Conservation (phyloP, 805 yeast genomes). For the Teunomyces aglyptinius region DNA sequence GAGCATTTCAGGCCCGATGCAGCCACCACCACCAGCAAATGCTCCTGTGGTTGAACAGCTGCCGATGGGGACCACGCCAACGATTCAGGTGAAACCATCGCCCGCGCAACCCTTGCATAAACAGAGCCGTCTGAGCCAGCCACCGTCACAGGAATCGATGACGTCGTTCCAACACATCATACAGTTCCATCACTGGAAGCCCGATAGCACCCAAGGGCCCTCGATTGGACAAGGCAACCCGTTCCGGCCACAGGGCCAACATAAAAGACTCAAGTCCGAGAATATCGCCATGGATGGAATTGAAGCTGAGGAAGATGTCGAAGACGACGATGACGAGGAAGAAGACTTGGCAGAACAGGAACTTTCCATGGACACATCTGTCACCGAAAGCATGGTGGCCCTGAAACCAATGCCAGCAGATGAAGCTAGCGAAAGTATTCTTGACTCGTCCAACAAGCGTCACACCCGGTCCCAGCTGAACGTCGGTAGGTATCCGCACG, state of each 20-base stretch:
- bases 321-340: background rate
- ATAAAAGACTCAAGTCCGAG: background rate
- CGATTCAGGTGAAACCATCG: slow-evolving; percentile 41
- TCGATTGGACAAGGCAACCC: slow-evolving; percentile 7
- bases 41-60: slow-evolving; percentile 12
- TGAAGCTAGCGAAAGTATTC: slow-evolving; percentile 10
- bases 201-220: slow-evolving; percentile 29
- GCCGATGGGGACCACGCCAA: slow-evolving; percentile 25
- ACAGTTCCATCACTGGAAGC: slow-evolving; percentile 60
- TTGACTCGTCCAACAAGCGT: slow-evolving; percentile 7
- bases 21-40: slow-evolving; percentile 1
- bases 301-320: slow-evolving; percentile 1
- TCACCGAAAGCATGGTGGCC: slow-evolving; percentile 6
- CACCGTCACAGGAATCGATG: slow-evolving; percentile 43
- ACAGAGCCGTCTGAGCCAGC: slow-evolving; percentile 27
- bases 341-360: slow-evolving; percentile 10
- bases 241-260: slow-evolving; percentile 7
- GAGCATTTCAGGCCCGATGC: background rate
- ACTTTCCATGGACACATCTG: slow-evolving; percentile 14
- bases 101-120: slow-evolving; percentile 42
- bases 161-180: slow-evolving; percentile 49
- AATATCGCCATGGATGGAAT: slow-evolving; percentile 35
- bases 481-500: slow-evolving; percentile 29
- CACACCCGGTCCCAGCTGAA: slow-evolving; percentile 17
- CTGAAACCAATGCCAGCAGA: slow-evolving; percentile 1